phyloP scores from a whole-genome alignment of 768 basidiomycete species.

The Tremella fuciformis region DNA sequence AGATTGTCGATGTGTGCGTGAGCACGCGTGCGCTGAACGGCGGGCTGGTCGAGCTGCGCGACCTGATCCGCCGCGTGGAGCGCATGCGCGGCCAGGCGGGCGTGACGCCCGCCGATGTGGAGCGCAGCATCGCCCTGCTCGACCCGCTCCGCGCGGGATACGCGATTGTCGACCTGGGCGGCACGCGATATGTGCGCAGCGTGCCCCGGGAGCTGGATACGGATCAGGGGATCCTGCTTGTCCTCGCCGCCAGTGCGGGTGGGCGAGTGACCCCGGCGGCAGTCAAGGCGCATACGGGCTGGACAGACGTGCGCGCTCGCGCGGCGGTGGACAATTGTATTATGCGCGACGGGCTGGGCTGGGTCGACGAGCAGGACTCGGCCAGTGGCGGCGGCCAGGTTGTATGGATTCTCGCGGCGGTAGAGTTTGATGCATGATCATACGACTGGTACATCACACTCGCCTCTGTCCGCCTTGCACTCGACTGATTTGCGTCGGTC shows the following conservation, averaged over 20 bases:
- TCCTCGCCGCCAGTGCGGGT: constrained; percentile 57
- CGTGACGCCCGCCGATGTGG: constrained; percentile 81
- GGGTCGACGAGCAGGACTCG: constrained; percentile 84
- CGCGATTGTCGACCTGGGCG: constrained; percentile 66
- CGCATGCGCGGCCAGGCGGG: constrained; percentile 59
- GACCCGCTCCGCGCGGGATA: constrained; percentile 90
- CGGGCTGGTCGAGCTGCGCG: constrained; percentile 82
- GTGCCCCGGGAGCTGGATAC: constrained; percentile 87
- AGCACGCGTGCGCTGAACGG: constrained; percentile 63
- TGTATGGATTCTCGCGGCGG: constrained; percentile 86
- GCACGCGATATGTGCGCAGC: constrained; percentile 59
- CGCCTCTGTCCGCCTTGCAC: too few species aligned
- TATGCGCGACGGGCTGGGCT: constrained; percentile 83
- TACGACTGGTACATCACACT: too few species aligned
- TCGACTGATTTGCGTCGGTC: too few species aligned
- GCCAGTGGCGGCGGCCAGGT: constrained; percentile 60
- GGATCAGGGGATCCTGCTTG: constrained; percentile 73
- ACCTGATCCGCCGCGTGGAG: constrained; percentile 74
- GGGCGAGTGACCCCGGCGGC: constrained; percentile 68
- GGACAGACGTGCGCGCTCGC: constrained; percentile 73
- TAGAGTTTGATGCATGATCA: constrained; percentile 56
- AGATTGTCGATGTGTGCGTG: constrained; percentile 66
- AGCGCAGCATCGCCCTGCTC: constrained; percentile 78
- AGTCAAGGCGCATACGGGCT: constrained; percentile 63
- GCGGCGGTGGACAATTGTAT: constrained; percentile 86